Conservation (phyloP, 1,284 basidiomycete genomes). For the Cryptococcus maquisensis region DNA sequence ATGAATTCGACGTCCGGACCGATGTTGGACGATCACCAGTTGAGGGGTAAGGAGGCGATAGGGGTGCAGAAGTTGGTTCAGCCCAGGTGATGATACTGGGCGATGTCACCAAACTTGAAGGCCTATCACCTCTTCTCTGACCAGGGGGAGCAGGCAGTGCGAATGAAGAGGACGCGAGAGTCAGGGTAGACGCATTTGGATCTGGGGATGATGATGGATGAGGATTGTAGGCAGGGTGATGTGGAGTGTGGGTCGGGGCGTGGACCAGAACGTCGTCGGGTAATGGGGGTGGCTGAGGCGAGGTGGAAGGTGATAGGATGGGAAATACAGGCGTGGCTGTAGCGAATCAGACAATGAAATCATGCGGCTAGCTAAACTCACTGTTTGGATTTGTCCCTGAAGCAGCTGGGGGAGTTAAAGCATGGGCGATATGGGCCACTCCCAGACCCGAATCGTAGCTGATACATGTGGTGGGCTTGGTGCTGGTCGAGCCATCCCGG, state of each 20-base stretch:
- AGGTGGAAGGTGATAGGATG: neutral
- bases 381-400: neutral
- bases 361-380: slow-evolving; percentile 47
- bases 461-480: slow-evolving; percentile 89
- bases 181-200: slow-evolving; percentile 87
- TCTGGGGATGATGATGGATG: slow-evolving; percentile 80
- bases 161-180: slow-evolving; percentile 87
- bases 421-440: slow-evolving; percentile 87
- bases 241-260: slow-evolving; percentile 79
- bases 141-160: slow-evolving; percentile 57
- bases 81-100: neutral
- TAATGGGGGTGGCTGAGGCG: neutral
- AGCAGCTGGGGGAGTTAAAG: slow-evolving; percentile 51
- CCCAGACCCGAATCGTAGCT: slow-evolving; percentile 74
- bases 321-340: neutral
- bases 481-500: slow-evolving; percentile 57
- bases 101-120: neutral
- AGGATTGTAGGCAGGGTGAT: slow-evolving; percentile 93
- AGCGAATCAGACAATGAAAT: too few relatives aligned
- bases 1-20: neutral
- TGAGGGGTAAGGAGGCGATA: neutral
- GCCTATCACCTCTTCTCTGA: neutral
- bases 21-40: neutral
- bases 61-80: neutral
- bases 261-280: slow-evolving; percentile 50